phyloP scores from a whole-genome alignment of 768 basidiomycete species.

The Tephrocybe sp. region DNA sequence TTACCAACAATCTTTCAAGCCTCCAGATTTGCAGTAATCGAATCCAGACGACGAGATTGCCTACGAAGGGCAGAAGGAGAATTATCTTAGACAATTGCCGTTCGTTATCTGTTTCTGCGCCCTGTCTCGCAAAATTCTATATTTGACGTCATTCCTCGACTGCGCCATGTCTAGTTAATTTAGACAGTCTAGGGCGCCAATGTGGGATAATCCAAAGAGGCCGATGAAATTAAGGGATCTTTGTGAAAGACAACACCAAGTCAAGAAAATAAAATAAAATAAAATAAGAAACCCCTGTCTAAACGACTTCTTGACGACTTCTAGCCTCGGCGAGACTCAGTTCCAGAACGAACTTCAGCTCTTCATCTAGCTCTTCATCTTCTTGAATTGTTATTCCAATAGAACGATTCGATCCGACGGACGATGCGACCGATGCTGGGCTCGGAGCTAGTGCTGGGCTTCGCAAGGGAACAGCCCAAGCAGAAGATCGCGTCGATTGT shows the following conservation, averaged over 20 bases:
- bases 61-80: no score
- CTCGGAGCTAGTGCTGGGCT: constrained; percentile 9
- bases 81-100: no score
- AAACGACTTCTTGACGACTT: constrained; percentile 34
- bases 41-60: no score
- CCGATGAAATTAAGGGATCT: neutral
- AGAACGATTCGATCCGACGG: constrained; percentile 13
- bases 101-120: no score
- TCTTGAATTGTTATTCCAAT: constrained; percentile 4
- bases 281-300: neutral
- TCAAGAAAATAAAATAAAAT: neutral
- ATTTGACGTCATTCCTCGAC: no score
- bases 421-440: constrained; percentile 5
- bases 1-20: no score
- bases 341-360: constrained; percentile 62
- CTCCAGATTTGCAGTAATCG: no score
- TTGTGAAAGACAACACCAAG: neutral
- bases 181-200: no score
- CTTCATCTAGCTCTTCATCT: constrained; percentile 54
- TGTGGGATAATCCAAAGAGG: no score
- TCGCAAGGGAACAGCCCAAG: constrained; percentile 32
- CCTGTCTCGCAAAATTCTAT: no score
- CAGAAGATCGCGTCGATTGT: constrained; percentile 14
- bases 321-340: constrained; percentile 70
- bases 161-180: no score